A percentile compares a stretch with the other conserved stretches of the same genome.
Evolutionary conservation across 2,329 filamentous ascomycete genomes (phyloP).

Genomic region (Cercospora sesami): DNA sequence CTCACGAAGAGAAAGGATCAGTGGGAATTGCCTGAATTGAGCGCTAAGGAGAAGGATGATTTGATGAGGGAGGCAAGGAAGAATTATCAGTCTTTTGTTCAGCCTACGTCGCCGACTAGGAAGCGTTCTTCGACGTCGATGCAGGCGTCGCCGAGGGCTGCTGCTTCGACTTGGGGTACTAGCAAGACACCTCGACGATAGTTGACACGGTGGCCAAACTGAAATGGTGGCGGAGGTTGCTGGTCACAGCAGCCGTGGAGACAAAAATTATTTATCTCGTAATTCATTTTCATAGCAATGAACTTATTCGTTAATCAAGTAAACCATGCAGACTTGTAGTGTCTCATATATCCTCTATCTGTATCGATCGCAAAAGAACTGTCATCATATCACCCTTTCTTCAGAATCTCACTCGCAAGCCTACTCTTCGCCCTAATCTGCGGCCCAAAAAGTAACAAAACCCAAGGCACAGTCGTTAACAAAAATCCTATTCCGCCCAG

Average conservation of each 20-base stretch:
- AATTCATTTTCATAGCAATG: not conserved
- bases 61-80: not conserved
- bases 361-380: not conserved
- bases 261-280: not conserved
- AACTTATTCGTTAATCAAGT: no score
- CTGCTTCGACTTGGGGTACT: not conserved
- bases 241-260: no score
- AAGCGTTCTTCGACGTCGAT: not conserved
- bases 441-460: slow-evolving; percentile 75
- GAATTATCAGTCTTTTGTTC: not conserved
- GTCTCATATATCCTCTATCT: not conserved
- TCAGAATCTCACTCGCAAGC: slow-evolving; percentile 58
- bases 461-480: slow-evolving; percentile 83
- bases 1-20: not conserved
- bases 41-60: not conserved
- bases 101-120: not conserved
- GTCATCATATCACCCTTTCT: not conserved
- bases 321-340: no score
- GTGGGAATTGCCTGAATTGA: slow-evolving; percentile 9
- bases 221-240: no score
- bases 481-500: slow-evolving; percentile 68
- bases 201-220: not conserved
- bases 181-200: not conserved
- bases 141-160: not conserved
- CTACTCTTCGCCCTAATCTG: slow-evolving; percentile 73